phyloP scores from a whole-genome alignment of 2,329 filamentous ascomycete genomes.

The Aureobasidium sp. region DNA sequence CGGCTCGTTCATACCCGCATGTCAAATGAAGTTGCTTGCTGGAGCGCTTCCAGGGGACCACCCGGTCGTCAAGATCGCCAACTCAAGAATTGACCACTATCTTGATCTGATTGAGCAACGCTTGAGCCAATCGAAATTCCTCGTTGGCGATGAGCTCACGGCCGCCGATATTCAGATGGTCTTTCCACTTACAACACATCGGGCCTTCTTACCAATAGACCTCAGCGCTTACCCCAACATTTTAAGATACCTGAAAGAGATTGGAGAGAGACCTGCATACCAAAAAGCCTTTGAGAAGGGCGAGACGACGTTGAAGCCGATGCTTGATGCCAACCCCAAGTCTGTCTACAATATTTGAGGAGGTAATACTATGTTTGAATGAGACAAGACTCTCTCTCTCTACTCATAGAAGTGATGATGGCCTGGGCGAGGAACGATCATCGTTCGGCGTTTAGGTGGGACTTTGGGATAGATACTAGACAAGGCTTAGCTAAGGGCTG shows the following conservation, averaged over 20 bases:
- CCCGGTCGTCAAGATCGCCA: conserved; percentile 17
- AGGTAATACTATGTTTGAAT: neutral
- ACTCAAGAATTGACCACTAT: conserved; percentile 22
- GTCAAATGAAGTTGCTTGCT: conserved; percentile 21
- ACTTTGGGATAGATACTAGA: neutral
- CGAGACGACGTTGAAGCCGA: conserved; percentile 39
- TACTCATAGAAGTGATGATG: neutral
- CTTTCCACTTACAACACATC: conserved; percentile 44
- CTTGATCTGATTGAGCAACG: conserved; percentile 35
- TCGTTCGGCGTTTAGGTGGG: neutral
- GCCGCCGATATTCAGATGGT: conserved; percentile 49
- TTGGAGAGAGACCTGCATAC: conserved; percentile 41
- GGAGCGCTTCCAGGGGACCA: conserved; percentile 17
- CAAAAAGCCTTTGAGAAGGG: conserved; percentile 40
- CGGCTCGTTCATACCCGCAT: conserved; percentile 39
- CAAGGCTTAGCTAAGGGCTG: neutral
- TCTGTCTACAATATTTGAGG: neutral
- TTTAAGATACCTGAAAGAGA: conserved; percentile 38
- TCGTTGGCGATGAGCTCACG: conserved; percentile 46
- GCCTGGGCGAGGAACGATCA: neutral
- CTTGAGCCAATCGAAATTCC: conserved; percentile 34
- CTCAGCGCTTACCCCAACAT: conserved; percentile 37
- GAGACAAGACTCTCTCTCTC: neutral
- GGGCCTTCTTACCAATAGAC: conserved; percentile 36
- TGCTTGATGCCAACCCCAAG: conserved; percentile 19